Conservation (phyloP, 2,329 filamentous ascomycete species). For the Colletotrichum sp. region DNA sequence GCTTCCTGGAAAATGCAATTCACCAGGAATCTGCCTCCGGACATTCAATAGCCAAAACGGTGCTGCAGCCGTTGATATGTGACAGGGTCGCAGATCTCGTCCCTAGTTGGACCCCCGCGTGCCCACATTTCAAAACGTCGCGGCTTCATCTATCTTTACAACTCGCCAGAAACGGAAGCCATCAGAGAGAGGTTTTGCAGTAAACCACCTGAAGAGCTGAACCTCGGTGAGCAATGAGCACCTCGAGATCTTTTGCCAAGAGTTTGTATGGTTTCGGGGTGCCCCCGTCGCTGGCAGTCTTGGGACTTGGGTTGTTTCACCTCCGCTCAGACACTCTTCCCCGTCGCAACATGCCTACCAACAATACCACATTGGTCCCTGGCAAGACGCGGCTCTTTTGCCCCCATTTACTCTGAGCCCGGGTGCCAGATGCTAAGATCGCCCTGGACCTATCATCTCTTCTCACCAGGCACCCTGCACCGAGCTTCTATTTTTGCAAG, state of each 20-base stretch:
- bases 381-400: not conserved
- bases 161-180: not conserved
- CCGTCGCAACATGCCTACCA: not conserved
- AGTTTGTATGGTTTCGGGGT: not conserved
- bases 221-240: not conserved
- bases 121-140: constrained; percentile 2
- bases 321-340: constrained; percentile 17
- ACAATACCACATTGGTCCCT: not conserved
- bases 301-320: constrained; percentile 20
- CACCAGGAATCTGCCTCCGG: not conserved
- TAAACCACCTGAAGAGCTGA: not conserved
- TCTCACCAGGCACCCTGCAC: not conserved
- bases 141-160: constrained; percentile 18
- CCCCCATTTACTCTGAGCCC: not conserved
- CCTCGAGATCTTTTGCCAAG: constrained; percentile 4
- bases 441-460: constrained; percentile 3
- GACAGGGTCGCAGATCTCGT: constrained; percentile 12
- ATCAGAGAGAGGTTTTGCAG: not conserved
- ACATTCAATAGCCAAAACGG: not conserved
- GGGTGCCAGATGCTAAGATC: not conserved
- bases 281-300: constrained; percentile 1
- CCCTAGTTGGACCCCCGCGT: not conserved
- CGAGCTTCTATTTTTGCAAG: constrained; percentile 17
- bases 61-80: not conserved
- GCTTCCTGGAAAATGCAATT: not conserved